phyloP scores from a whole-genome alignment of 495 filamentous ascomycete genomes.

The Trichocladium uniseriatum region DNA sequence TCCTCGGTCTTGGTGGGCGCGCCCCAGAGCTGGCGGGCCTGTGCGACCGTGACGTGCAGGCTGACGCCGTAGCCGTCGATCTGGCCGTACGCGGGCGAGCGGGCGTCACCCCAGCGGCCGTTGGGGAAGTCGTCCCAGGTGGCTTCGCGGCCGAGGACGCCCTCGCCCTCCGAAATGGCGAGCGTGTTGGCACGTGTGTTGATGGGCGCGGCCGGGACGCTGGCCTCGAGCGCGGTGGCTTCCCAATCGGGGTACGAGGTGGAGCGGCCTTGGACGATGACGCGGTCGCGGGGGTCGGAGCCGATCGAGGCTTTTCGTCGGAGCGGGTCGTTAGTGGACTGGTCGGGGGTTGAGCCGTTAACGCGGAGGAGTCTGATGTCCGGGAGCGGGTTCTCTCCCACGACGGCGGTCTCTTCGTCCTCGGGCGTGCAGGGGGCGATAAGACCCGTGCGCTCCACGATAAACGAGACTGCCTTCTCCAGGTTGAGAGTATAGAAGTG shows the following conservation, averaged over 20 bases:
- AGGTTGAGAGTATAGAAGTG: slow-evolving; percentile 97
- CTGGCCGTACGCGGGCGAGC: slow-evolving; percentile 84
- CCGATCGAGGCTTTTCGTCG: slow-evolving; percentile 42
- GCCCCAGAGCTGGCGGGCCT: slow-evolving; percentile 78
- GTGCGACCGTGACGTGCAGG: slow-evolving; percentile 67
- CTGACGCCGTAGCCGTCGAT: slow-evolving; percentile 93
- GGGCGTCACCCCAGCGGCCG: slow-evolving; percentile 89
- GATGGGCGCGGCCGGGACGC: slow-evolving; percentile 48
- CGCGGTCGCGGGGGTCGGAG: slow-evolving; percentile 67
- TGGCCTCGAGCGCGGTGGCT: slow-evolving; percentile 55
- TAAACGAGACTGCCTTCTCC: slow-evolving; percentile 90
- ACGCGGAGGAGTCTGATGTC: slow-evolving; percentile 28
- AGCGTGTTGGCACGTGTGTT: slow-evolving; percentile 70
- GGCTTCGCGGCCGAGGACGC: slow-evolving; percentile 83
- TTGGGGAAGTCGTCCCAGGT: slow-evolving; percentile 99
- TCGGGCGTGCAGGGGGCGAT: slow-evolving; percentile 52
- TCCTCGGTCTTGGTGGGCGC: slow-evolving; percentile 57
- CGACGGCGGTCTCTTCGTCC: slow-evolving; percentile 26
- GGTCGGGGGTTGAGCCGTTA: slow-evolving; percentile 23
- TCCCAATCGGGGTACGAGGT: slow-evolving; percentile 51
- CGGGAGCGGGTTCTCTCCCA: slow-evolving; percentile 38
- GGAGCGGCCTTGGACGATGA: slow-evolving; percentile 60
- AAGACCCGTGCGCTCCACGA: slow-evolving; percentile 76
- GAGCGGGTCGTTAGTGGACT: slow-evolving; percentile 13
- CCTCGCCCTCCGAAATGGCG: slow-evolving; percentile 86